Percentiles rank a stretch among this genome's conserved stretches.
These are phyloP conservation scores for Phytophthora quininea DNA, from an alignment of 352 stramenopile species.

Conservation along the genomic window DNA sequence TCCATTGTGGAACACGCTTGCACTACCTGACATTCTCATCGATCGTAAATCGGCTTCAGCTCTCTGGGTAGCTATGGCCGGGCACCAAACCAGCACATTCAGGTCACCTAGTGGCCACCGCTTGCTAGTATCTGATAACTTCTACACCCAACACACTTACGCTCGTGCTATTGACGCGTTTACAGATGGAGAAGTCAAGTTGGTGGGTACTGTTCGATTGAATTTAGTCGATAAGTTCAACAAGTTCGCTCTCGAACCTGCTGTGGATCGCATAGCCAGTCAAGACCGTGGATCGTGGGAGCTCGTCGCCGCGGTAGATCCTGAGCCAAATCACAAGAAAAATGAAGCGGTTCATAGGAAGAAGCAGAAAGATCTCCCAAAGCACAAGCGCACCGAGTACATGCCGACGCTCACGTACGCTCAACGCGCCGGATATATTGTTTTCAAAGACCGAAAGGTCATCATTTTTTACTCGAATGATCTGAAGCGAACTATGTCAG, in stretches of 20 bases:
- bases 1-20: constrained; percentile 6
- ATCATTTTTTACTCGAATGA: constrained; percentile 15
- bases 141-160: constrained; percentile 6
- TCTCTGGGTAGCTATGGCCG: constrained; percentile 15
- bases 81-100: too few species aligned
- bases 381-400: background rate
- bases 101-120: too few species aligned
- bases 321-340: background rate
- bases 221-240: constrained; percentile 7
- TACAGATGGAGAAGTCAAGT: constrained; percentile 5
- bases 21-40: constrained; percentile 8
- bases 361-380: background rate
- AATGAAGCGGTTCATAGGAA: constrained; percentile 2
- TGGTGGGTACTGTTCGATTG: constrained; percentile 1
- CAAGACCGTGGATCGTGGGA: constrained; percentile 1
- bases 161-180: constrained; percentile 2
- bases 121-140: constrained; percentile 12
- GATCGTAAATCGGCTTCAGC: constrained; percentile 8
- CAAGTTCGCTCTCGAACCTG: constrained; percentile 3
- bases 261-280: background rate
- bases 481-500: constrained; percentile 7
- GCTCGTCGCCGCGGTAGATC: background rate
- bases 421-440: constrained; percentile 6
- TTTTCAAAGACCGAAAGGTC: background rate
- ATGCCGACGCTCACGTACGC: constrained; percentile 11